These are phyloP conservation scores for Pythium phragmiticola DNA, from an alignment of 352 stramenopile genomes.

Conservation along the genomic window DNA sequence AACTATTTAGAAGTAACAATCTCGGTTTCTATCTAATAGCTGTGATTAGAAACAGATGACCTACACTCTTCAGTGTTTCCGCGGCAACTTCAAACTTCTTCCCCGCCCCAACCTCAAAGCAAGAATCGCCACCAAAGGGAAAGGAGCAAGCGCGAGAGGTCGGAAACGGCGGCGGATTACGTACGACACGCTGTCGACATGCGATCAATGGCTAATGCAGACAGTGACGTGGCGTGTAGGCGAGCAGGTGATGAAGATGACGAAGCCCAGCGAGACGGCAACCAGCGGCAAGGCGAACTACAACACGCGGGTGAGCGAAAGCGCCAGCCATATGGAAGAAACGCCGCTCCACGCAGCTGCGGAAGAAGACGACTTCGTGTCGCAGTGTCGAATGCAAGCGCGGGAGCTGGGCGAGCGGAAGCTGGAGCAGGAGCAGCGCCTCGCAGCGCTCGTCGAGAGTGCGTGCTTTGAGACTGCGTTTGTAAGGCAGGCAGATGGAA, in stretches of 20 bases:
- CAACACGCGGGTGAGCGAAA: not conserved
- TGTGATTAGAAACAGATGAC: constrained; percentile 1
- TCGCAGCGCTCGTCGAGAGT: constrained; percentile 57
- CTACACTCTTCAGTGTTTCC: constrained; percentile 2
- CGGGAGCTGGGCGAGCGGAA: constrained; percentile 52
- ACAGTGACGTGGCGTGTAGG: not conserved
- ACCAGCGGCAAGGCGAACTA: no score
- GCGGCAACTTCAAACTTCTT: constrained; percentile 6
- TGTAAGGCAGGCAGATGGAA: not conserved
- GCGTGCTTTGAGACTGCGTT: constrained; percentile 1
- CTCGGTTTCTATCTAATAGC: not conserved
- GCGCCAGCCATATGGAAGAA: not conserved
- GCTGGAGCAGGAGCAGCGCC: constrained; percentile 49
- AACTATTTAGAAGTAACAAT: not conserved
- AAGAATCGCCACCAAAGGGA: not conserved
- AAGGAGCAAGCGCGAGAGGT: constrained; percentile 2
- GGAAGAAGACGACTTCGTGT: constrained; percentile 24
- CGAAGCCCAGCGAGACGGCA: not conserved
- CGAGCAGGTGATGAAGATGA: not conserved
- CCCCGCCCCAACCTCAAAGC: not conserved
- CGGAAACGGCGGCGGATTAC: not conserved
- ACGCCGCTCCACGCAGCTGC: not conserved
- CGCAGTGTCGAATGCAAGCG: constrained; percentile 40
- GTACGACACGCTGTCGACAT: not conserved
- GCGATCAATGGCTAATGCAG: not conserved